A percentile compares a stretch with the other conserved stretches of the same genome.
phyloP scores from a whole-genome alignment of 2,329 filamentous ascomycete genomes.

The Gyromitra esculenta region DNA sequence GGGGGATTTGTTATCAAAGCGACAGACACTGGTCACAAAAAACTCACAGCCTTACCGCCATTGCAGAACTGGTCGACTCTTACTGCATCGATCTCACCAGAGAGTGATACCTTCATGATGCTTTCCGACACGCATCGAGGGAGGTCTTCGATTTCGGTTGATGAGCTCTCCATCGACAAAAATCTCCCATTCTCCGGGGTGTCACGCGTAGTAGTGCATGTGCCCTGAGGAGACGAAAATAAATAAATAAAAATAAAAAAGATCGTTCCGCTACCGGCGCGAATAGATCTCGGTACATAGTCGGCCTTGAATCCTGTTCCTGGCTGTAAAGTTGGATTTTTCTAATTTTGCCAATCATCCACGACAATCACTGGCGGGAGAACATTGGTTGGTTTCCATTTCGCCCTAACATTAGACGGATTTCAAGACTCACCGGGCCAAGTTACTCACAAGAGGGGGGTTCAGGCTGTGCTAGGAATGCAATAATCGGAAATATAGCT shows the following conservation, averaged over 20 bases:
- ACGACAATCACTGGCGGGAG: neutral
- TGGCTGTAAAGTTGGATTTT: neutral
- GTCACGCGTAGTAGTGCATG: neutral
- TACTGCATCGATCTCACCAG: constrained; percentile 2
- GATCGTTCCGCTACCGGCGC: neutral
- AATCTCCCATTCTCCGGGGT: too few relatives aligned
- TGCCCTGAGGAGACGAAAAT: constrained; percentile 3
- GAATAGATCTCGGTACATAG: constrained; percentile 18
- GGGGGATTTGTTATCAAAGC: neutral
- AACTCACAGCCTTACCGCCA: neutral
- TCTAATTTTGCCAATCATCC: neutral
- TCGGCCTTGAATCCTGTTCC: constrained; percentile 7
- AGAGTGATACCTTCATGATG: constrained; percentile 3
- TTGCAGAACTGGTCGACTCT: neutral
- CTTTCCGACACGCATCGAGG: neutral
- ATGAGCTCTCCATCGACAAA: neutral
- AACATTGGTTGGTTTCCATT: neutral
- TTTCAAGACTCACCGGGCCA: neutral
- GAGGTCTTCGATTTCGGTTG: neutral
- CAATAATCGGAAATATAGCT: neutral
- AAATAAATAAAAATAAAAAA: neutral
- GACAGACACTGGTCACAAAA: neutral
- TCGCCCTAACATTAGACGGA: neutral
- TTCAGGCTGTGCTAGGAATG: neutral
- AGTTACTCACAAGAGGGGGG: neutral